Conservation (phyloP, 2,329 filamentous ascomycete species). For the Emericellopsis atlantica region DNA sequence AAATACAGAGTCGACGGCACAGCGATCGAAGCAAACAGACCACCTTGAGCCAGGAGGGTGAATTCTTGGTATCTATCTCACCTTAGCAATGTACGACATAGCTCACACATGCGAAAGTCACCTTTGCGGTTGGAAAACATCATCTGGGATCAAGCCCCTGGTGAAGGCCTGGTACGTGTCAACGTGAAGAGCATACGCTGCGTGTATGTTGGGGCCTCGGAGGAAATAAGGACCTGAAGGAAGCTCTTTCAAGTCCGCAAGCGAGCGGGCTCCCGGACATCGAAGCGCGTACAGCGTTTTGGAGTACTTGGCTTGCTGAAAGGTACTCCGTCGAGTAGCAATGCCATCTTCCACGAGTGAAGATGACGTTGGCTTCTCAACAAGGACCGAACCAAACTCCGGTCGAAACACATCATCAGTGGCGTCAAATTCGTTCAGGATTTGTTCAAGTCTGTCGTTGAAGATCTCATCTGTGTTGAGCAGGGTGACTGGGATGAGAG, state of each 20-base stretch:
- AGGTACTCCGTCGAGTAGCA: not conserved
- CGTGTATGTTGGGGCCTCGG: constrained; percentile 25
- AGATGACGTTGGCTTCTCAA: constrained; percentile 18
- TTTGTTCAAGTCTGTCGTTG: constrained; percentile 18
- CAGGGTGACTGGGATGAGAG: constrained; percentile 25
- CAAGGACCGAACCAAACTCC: constrained; percentile 23
- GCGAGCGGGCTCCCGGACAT: constrained; percentile 4
- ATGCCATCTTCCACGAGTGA: not conserved
- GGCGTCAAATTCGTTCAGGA: constrained; percentile 16
- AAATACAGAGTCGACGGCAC: constrained; percentile 25
- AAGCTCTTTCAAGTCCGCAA: constrained; percentile 10
- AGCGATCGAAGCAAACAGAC: constrained; percentile 15
- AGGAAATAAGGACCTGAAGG: constrained; percentile 28
- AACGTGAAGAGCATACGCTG: constrained; percentile 27
- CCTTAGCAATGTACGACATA: not conserved
- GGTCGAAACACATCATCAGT: constrained; percentile 25
- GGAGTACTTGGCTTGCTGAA: constrained; percentile 4
- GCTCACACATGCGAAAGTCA: constrained; percentile 4
- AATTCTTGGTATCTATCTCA: constrained; percentile 16
- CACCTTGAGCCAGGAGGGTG: constrained; percentile 11
- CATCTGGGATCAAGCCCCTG: constrained; percentile 22
- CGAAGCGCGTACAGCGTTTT: constrained; percentile 8
- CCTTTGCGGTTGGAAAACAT: constrained; percentile 12
- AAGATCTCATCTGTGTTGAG: constrained; percentile 23
- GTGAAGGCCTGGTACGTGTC: constrained; percentile 22